These are phyloP conservation scores for Podaxis pistillaris DNA, from an alignment of 768 basidiomycete genomes.

Conservation along the genomic window DNA sequence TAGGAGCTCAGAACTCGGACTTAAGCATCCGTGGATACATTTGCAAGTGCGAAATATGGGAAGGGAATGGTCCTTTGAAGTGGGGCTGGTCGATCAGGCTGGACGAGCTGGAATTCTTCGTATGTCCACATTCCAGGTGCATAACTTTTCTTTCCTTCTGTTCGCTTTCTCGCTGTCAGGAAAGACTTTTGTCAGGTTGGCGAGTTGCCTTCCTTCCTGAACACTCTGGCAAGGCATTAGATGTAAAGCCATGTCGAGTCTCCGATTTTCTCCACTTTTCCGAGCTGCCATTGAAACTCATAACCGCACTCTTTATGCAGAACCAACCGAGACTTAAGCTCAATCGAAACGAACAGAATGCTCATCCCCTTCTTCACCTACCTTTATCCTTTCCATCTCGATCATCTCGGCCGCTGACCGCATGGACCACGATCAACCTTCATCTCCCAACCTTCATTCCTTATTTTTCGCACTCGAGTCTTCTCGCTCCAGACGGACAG, in stretches of 20 bases:
- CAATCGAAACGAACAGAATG: background rate
- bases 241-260: background rate
- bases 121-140: constrained; percentile 81
- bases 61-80: constrained; percentile 72
- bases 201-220: background rate
- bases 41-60: constrained; percentile 69
- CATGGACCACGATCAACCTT: constrained; percentile 68
- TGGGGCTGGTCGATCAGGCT: constrained; percentile 66
- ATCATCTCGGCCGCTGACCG: constrained; percentile 57
- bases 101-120: constrained; percentile 61
- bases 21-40: constrained; percentile 75
- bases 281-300: background rate
- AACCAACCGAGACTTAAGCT: background rate
- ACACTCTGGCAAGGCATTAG: background rate
- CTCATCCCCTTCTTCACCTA: constrained; percentile 62
- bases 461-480: constrained; percentile 50
- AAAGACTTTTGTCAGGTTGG: background rate
- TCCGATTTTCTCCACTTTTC: background rate
- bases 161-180: background rate
- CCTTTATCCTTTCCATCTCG: constrained; percentile 62
- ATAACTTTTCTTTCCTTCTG: background rate
- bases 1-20: constrained; percentile 39
- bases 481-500: constrained; percentile 20
- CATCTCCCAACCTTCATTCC: constrained; percentile 58
- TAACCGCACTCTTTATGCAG: background rate